Evolutionary conservation across 257 asterid species (phyloP).

Genomic region (Solanum chmielewskii): DNA sequence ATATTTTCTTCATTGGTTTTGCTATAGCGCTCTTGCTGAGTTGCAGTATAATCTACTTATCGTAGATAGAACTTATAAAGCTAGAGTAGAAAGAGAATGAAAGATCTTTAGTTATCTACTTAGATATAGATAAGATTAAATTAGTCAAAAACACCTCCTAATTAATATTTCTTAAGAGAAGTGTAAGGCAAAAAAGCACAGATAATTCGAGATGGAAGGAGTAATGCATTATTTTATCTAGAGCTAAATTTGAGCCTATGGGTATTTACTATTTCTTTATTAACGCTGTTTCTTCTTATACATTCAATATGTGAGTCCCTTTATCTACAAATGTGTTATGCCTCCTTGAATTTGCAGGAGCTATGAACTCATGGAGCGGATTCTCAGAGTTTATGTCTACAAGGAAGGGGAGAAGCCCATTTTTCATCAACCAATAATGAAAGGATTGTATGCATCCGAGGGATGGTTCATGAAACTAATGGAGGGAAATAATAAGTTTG

Average conservation of each 20-base stretch:
- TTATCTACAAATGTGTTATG: neutral
- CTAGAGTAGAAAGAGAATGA: neutral
- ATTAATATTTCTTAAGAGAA: neutral
- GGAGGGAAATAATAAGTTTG: constrained; percentile 61
- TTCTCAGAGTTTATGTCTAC: constrained; percentile 59
- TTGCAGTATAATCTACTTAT: neutral
- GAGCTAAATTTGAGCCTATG: neutral
- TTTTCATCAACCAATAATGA: constrained; percentile 73
- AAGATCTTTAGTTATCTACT: neutral
- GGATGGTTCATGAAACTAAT: constrained; percentile 97
- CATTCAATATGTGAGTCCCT: neutral
- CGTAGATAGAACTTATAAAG: neutral
- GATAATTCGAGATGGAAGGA: neutral
- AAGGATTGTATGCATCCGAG: constrained; percentile 81
- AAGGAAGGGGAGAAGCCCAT: constrained; percentile 80
- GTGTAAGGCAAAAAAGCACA: neutral
- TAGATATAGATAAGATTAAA: neutral
- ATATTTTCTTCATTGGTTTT: neutral
- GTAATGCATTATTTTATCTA: neutral
- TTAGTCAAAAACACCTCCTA: neutral
- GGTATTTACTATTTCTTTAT: neutral
- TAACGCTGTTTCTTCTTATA: neutral
- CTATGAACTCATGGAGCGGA: constrained; percentile 75
- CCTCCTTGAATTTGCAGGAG: constrained; percentile 43
- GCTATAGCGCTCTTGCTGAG: neutral